Evolutionary conservation across 2,329 filamentous ascomycete species (phyloP), one percentile per base, ranked within the genome.

Genomic region (Mariannaea elegans): DNA sequence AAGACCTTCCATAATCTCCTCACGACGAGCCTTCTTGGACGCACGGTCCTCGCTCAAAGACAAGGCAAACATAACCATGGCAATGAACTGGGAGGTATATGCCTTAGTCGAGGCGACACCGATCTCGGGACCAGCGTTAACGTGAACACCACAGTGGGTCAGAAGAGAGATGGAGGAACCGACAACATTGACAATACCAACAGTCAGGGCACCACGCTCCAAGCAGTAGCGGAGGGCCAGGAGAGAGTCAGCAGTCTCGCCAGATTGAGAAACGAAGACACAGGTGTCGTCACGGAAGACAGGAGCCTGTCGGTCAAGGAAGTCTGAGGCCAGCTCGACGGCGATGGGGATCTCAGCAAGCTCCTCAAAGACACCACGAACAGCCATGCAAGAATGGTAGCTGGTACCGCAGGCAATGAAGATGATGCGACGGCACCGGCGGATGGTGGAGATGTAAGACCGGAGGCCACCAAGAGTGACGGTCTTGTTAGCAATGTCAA

Each of bases 251-350:
- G 95, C 95, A 59, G 95, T 99, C 85, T 99, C 95, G 73, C 95
- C 95, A 62, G 95, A 99, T 81, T 99, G 95, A 8, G 95, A 99
- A 66, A 99, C 95, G 76, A 99, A 99, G 61, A 99, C 92, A 78
- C 94, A 98, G 16, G 95, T 99, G 80, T 99, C 94, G 77, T 99
- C 95, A 81, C 95, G 92, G 93, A 99, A 99, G 65, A 99, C 94
- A 24, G 95, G 95, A 9, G 95, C 95, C 78, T 97, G 87, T 78
- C 95, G 89, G 78, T 99, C 95, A 59, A 99, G 87, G 87, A 99
- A 99, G 80, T 99, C 95, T 41, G 95, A 99, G 46, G 95, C 95
- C 74, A 99, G 83, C 81, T 99, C 95, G 48, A 99, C 95, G 5
- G 94, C 87, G 73, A 99, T 99, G 29, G 95, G 95, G 69, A 99